Conservation (phyloP, 2,329 filamentous ascomycete genomes). For the Claviceps maximensis region DNA sequence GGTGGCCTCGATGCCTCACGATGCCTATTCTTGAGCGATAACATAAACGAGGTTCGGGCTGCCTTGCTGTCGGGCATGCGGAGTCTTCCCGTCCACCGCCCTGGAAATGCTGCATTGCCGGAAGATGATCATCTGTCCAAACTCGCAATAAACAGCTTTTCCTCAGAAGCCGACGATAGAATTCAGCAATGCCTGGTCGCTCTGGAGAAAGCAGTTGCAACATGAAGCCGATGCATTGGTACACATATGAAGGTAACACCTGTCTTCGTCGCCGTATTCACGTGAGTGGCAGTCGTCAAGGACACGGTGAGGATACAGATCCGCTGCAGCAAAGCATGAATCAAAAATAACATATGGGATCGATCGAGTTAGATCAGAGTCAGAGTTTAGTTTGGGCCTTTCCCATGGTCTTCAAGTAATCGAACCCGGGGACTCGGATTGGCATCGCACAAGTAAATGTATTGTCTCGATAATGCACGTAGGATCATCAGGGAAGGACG, state of each 20-base stretch:
- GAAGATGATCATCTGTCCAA: slow-evolving; percentile 28
- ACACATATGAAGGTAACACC: neutral
- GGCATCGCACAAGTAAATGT: neutral
- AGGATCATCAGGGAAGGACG: neutral
- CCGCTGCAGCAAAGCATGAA: neutral
- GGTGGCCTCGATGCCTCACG: slow-evolving; percentile 32
- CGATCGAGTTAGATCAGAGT: neutral
- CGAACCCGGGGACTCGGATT: neutral
- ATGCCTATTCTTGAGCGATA: slow-evolving; percentile 74
- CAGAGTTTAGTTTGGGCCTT: neutral
- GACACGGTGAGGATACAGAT: neutral
- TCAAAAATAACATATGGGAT: neutral
- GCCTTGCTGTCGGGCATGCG: slow-evolving; percentile 50
- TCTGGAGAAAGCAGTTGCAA: neutral
- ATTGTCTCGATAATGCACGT: neutral
- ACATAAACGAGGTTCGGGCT: slow-evolving; percentile 54
- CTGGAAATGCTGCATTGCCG: slow-evolving; percentile 55
- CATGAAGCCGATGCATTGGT: neutral
- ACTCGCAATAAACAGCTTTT: slow-evolving; percentile 24
- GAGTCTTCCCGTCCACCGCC: slow-evolving; percentile 47
- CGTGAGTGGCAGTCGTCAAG: neutral
- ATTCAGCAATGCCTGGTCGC: slow-evolving; percentile 5
- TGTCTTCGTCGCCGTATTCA: neutral
- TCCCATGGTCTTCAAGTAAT: neutral
- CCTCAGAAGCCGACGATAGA: slow-evolving; percentile 11